Percentiles rank a stretch among this genome's conserved stretches.
phyloP scores from a whole-genome alignment of 1,139 yeast genomes.

The Debaryomycetaceae sp. region DNA sequence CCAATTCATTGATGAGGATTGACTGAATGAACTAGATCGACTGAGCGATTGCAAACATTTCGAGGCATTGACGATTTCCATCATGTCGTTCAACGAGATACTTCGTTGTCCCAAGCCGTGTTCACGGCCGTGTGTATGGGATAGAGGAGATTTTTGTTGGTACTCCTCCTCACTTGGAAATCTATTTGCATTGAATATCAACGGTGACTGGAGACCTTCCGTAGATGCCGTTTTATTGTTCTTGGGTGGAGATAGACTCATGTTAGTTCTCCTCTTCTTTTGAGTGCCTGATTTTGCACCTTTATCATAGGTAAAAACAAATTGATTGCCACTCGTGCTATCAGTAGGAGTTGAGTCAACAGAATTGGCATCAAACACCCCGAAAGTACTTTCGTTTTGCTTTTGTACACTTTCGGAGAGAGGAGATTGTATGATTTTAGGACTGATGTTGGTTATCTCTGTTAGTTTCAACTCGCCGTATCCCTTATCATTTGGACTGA shows the following conservation, averaged over 20 bases:
- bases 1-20: slow-evolving; percentile 7
- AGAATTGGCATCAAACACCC: not conserved
- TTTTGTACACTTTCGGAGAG: not conserved
- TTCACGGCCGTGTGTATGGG: not conserved
- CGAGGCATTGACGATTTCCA: slow-evolving; percentile 40
- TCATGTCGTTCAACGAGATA: slow-evolving; percentile 16
- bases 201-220: not conserved
- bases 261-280: not conserved
- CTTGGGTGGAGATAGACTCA: not conserved
- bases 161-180: not conserved
- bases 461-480: slow-evolving; percentile 60
- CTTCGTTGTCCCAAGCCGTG: not conserved
- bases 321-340: not conserved
- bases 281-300: not conserved
- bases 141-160: not conserved
- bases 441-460: slow-evolving; percentile 12
- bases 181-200: not conserved
- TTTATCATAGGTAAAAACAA: not conserved
- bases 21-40: slow-evolving; percentile 7
- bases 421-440: not conserved
- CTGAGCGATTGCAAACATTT: slow-evolving; percentile 36
- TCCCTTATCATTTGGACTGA: slow-evolving; percentile 61
- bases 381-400: not conserved
- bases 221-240: not conserved
- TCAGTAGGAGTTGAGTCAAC: not conserved